These are phyloP conservation scores for Aspergillus hortae DNA, from an alignment of 2,329 filamentous ascomycete genomes.

Conservation along the genomic window DNA sequence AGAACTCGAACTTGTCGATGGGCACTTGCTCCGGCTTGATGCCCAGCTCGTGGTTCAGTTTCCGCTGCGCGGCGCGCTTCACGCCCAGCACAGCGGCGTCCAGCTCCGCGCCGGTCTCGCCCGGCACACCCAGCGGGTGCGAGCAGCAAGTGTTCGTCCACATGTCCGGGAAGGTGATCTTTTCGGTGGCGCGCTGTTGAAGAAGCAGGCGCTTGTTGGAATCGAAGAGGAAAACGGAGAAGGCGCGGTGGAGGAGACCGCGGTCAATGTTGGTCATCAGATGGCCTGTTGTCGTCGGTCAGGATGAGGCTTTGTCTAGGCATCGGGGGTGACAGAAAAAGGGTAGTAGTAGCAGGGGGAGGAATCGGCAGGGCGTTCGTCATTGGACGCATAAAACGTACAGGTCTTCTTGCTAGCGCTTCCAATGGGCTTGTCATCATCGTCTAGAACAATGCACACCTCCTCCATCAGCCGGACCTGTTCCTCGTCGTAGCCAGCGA, in stretches of 20 bases:
- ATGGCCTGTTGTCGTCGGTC: conserved; percentile 63
- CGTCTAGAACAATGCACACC: conserved; percentile 93
- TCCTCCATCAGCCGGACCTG: conserved; percentile 99
- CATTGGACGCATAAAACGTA: conserved; percentile 45
- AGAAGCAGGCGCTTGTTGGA: conserved; percentile 86
- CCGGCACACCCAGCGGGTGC: conserved; percentile 85
- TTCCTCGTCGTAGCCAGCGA: conserved; percentile 92
- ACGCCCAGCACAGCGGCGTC: conserved; percentile 78
- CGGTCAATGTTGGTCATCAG: conserved; percentile 98
- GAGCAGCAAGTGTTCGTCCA: conserved; percentile 99
- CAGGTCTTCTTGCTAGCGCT: conserved; percentile 98
- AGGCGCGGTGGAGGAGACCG: conserved; percentile 92
- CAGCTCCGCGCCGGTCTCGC: conserved; percentile 82
- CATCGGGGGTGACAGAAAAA: too few species aligned
- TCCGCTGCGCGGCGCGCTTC: conserved; percentile 87
- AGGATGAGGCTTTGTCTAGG: neutral
- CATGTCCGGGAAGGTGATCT: conserved; percentile 98
- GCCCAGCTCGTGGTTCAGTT: conserved; percentile 90
- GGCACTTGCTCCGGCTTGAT: conserved; percentile 88
- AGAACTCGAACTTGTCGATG: conserved; percentile 84
- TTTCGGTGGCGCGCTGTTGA: conserved; percentile 91
- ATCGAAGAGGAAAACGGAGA: conserved; percentile 98
- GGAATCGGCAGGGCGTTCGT: neutral
- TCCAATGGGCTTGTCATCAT: conserved; percentile 88
- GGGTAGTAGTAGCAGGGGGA: too few species aligned